Conservation (phyloP, 177 flowering plant genomes). For the Tripterygium wilfordii region DNA sequence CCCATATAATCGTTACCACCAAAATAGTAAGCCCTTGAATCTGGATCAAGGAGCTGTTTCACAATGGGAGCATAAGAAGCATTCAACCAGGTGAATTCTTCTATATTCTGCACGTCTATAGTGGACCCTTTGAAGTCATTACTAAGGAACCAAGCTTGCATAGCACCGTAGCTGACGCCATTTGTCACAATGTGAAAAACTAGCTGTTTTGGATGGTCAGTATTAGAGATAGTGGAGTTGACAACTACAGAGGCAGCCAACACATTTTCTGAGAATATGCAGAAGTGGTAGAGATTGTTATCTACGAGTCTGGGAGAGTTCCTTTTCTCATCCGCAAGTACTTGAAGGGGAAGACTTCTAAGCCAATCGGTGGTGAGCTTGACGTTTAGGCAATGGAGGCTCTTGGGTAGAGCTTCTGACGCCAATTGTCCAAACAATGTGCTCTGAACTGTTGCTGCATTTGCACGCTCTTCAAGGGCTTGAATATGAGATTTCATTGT, state of each 20-base stretch:
- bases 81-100: slow-evolving; percentile 82
- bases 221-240: slow-evolving; percentile 86
- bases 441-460: slow-evolving; percentile 79
- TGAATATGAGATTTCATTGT: slow-evolving; percentile 88
- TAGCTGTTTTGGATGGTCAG: slow-evolving; percentile 88
- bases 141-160: slow-evolving; percentile 84
- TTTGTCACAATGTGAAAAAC: slow-evolving; percentile 93
- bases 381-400: slow-evolving; percentile 66
- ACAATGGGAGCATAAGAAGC: slow-evolving; percentile 60
- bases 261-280: slow-evolving; percentile 87
- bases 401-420: slow-evolving; percentile 76
- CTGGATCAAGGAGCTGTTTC: slow-evolving; percentile 47
- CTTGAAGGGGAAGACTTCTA: slow-evolving; percentile 26
- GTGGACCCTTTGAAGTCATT: slow-evolving; percentile 76
- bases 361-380: slow-evolving; percentile 72
- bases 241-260: slow-evolving; percentile 80
- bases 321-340: slow-evolving; percentile 46
- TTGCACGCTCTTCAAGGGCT: slow-evolving; percentile 89
- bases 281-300: slow-evolving; percentile 91
- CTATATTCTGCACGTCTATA: slow-evolving; percentile 73
- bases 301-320: slow-evolving; percentile 80
- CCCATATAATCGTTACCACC: slow-evolving; percentile 35
- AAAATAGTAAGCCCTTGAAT: slow-evolving; percentile 46
- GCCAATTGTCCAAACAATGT: slow-evolving; percentile 75
- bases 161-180: slow-evolving; percentile 65